Evolutionary conservation across 192 early-diverging fungal species (phyloP).

Genomic region (Coemansia erecta): DNA sequence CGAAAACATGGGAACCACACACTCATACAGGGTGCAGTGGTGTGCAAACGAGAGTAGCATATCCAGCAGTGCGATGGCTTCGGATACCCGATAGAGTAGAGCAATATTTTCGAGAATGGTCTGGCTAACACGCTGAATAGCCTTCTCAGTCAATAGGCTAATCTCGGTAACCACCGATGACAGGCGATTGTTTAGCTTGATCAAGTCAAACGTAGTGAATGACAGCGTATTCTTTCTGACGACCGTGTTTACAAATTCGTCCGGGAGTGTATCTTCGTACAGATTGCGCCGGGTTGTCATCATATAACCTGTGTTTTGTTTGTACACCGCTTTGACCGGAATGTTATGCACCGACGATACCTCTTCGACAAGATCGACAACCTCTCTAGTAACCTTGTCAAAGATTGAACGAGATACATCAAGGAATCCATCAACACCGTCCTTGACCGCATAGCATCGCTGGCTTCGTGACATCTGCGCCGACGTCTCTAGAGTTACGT

Average conservation of each 20-base stretch:
- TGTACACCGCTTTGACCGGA: conserved; percentile 68
- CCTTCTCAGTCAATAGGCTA: conserved; percentile 73
- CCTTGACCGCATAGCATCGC: conserved; percentile 83
- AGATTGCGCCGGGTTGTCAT: conserved; percentile 52
- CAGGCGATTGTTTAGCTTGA: conserved; percentile 79
- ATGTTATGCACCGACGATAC: conserved; percentile 55
- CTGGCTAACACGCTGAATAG: conserved; percentile 28
- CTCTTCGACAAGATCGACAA: conserved; percentile 46
- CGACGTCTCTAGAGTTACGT: conserved; percentile 66
- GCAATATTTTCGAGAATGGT: conserved; percentile 60
- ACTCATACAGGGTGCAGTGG: conserved; percentile 58
- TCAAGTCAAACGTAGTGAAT: conserved; percentile 76
- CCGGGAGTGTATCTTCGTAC: conserved; percentile 53
- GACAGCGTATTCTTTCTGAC: conserved; percentile 60
- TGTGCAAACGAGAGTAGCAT: conserved; percentile 74
- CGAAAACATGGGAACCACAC: conserved; percentile 70
- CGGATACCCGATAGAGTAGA: conserved; percentile 69
- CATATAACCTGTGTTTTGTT: conserved; percentile 60
- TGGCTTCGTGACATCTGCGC: conserved; percentile 78
- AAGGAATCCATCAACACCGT: conserved; percentile 78
- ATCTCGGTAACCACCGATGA: conserved; percentile 80
- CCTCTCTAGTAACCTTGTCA: conserved; percentile 42
- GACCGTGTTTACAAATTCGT: conserved; percentile 71
- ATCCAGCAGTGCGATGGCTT: conserved; percentile 77
- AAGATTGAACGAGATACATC: conserved; percentile 63